Percentiles rank a stretch among this genome's conserved stretches.
phyloP scores from a whole-genome alignment of 306 rosid genomes.

The Abrus pulchellus region DNA sequence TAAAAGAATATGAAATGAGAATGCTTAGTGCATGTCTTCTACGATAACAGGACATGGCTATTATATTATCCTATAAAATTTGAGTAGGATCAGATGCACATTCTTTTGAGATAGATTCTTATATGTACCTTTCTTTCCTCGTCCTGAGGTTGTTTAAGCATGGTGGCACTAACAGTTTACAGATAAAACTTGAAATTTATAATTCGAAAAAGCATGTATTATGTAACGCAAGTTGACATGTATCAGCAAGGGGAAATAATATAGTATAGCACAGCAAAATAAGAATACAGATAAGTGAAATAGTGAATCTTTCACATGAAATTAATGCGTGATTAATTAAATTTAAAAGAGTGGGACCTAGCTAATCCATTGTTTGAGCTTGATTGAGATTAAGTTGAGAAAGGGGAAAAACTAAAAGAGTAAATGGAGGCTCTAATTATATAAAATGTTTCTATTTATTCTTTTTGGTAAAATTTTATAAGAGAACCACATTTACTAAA shows the following conservation, averaged over 20 bases:
- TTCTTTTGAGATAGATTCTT: not conserved
- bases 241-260: not conserved
- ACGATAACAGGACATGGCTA: not conserved
- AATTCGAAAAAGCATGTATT: not conserved
- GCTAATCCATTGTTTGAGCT: not conserved
- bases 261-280: not conserved
- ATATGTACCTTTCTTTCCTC: not conserved
- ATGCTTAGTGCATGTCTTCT: conserved; percentile 3
- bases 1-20: not conserved
- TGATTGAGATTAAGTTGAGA: not conserved
- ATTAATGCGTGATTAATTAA: not conserved
- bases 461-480: no score
- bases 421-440: no score
- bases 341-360: not conserved
- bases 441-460: no score
- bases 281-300: not conserved
- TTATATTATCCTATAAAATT: not conserved
- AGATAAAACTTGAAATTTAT: not conserved
- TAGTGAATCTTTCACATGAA: not conserved
- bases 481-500: no score
- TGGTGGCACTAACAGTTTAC: not conserved
- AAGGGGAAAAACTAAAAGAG: not conserved
- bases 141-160: no score
- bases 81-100: not conserved
- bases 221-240: not conserved